Base-by-base conservation (phyloP, 352 stramenopile genomes). In the Aphanomyces stellatus region DNA sequence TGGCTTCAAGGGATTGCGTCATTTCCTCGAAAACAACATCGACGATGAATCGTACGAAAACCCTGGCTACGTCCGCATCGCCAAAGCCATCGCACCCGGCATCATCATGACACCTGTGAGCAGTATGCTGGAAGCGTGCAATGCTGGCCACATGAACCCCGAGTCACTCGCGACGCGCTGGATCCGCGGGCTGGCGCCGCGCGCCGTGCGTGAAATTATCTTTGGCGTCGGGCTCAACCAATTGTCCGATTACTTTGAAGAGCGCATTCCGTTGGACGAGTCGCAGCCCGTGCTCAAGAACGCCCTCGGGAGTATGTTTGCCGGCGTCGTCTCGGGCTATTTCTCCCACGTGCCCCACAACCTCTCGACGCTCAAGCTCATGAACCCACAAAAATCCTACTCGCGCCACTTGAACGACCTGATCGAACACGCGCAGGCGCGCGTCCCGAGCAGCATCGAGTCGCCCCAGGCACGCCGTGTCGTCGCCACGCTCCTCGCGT, bases 301-400 rank as follows among this genome's bases (percentile, higher is more conserved):
- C 71, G 88, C 90, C 15, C 71, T 91, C 53, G 91, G 87, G 48
- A 94, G 80, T 71, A 84, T 98, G 69, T 75, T 82, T 40, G 89
- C 90, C 8, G 93, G 93, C 69, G 85, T 97, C 22, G 78, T 97
- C 22, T 87, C 88, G 4, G 93, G 93, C 19, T 98, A 98, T 72
- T 74, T 98, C 34, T 96, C 82, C 35, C 93, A 98, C 76, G 90
- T 98, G 40, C 93, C 93, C 65, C 93, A 98, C 82, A 97, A 98
- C 74, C 71, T 98, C 22, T 96, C 87, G n/a, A 98, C 91, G 51
- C 89, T 98, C 72, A 97, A 97, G 76, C 78, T 98, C 33, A 89
- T 98, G 78, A 85, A 97, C 72, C 92, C 93, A 28, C 76, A 96
- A 65, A 95, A 94, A 73, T 77, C 76, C 31, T 96, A 96, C 73